Evolutionary conservation across 73 alveolate species (phyloP).

Genomic region (Tetrahymena thermophila): DNA sequence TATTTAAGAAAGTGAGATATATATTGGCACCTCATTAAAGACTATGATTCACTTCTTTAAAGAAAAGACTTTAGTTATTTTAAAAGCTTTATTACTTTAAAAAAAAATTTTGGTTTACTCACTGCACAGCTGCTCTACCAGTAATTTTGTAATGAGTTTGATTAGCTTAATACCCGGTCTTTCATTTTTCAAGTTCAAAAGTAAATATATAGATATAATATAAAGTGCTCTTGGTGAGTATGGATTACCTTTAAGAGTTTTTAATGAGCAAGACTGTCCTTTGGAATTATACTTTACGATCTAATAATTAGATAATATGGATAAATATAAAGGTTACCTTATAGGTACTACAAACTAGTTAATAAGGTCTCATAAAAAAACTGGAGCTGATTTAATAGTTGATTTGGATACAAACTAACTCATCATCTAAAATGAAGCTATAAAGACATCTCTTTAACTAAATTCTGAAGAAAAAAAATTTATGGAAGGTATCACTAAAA

Average conservation of each 20-base stretch:
- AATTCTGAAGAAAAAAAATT: constrained; percentile 21
- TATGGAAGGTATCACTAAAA: constrained; percentile 9
- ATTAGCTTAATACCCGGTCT: constrained; percentile 32
- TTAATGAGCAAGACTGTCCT: background rate
- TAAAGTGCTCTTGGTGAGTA: constrained; percentile 7
- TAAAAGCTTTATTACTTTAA: constrained; percentile 16
- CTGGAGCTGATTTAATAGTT: constrained; percentile 13
- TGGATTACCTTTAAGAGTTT: constrained; percentile 36
- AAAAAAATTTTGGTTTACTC: constrained; percentile 18
- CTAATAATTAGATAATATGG: background rate
- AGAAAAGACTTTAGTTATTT: constrained; percentile 15
- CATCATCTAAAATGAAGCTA: constrained; percentile 3
- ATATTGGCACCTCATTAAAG: constrained; percentile 3
- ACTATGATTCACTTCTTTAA: constrained; percentile 22
- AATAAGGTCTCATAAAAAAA: background rate
- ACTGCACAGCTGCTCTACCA: constrained; percentile 6
- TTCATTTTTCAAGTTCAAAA: constrained; percentile 2
- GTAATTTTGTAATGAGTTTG: constrained; percentile 23
- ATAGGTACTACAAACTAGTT: constrained; percentile 35
- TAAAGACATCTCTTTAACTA: background rate
- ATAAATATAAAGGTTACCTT: constrained; percentile 22
- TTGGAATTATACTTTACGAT: constrained; percentile 32
- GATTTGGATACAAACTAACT: constrained; percentile 21
- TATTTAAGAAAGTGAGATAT: constrained; percentile 17
- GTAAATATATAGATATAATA: background rate